A percentile compares a stretch with the other conserved stretches of the same genome.
phyloP scores from a whole-genome alignment of 2,329 filamentous ascomycete genomes.

The Beauveria asiatica region DNA sequence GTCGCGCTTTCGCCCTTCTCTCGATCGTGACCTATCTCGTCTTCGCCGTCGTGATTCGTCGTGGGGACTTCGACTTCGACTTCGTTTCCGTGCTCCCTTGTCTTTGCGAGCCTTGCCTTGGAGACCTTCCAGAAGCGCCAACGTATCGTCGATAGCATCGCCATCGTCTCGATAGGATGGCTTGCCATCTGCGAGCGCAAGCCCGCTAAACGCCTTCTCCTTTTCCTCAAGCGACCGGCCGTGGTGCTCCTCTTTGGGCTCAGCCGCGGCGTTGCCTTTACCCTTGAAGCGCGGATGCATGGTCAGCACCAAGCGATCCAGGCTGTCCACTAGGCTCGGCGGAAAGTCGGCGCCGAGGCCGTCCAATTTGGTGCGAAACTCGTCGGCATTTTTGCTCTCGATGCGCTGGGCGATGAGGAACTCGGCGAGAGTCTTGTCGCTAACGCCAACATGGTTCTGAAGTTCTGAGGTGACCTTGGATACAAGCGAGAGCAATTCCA shows the following conservation, averaged over 20 bases:
- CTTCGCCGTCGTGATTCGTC: constrained; percentile 37
- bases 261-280: constrained; percentile 35
- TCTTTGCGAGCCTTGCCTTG: constrained; percentile 56
- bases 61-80: constrained; percentile 51
- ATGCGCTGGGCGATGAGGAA: constrained; percentile 88
- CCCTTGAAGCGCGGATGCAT: constrained; percentile 86
- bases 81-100: constrained; percentile 45
- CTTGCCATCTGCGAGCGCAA: constrained; percentile 76
- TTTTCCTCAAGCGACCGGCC: constrained; percentile 56
- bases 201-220: constrained; percentile 79
- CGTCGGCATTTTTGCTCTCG: constrained; percentile 58
- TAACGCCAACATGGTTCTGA: constrained; percentile 85
- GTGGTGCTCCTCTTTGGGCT: constrained; percentile 30
- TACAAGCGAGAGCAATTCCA: constrained; percentile 89
- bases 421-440: constrained; percentile 90
- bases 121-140: constrained; percentile 81
- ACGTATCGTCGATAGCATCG: constrained; percentile 82
- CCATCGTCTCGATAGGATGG: constrained; percentile 27
- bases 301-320: constrained; percentile 78
- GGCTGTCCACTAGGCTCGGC: constrained; percentile 76
- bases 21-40: constrained; percentile 32
- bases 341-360: constrained; percentile 76
- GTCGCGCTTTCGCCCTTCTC: constrained; percentile 30
- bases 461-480: constrained; percentile 91
- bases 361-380: constrained; percentile 70